Evolutionary conservation across 108 stramenopile species (phyloP), one percentile per base, ranked within the genome.

Genomic region (Mayamaea pseudoterrestris): DNA sequence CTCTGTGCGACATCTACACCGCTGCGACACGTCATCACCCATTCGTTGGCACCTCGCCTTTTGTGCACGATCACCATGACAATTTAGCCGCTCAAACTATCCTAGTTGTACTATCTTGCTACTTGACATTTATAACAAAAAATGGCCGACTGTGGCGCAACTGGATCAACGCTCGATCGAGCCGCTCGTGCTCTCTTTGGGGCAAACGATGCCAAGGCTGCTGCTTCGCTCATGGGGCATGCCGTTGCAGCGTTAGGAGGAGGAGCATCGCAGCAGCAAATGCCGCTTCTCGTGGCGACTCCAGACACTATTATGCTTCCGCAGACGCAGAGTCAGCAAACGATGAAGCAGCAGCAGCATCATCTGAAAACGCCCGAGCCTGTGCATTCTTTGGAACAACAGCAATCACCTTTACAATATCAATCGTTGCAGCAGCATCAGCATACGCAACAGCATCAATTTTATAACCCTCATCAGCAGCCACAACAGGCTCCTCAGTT

Each of bases 101-200:
- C n/a, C n/a, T n/a, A n/a, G n/a, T n/a, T n/a, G n/a, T n/a, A n/a
- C n/a, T n/a, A n/a, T n/a, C n/a, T n/a, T n/a, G n/a, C n/a, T n/a
- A n/a, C n/a, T n/a, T n/a, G n/a, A n/a, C n/a, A n/a, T 34, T 34
- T 3, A 39, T 8, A 14, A 39, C 22, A 7, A 44, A 61, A 34
- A 41, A 89, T 83, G 81, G 77, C 81, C 30, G 81, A 89, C 61
- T 89, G 86, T 48, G 73, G 76, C 44, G 74, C 79, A n/a, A 47
- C 70, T 11, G 86, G 81, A 45, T 71, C 86, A 34, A 73, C 81
- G 21, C 56, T 89, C 21, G 86, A 89, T 61, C 61, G 74, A 32
- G 66, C 60, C 27, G 65, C 53, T 25, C 50, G 57, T 37, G 65
- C 63, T n/a, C 54, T 70, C 28, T 18, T 63, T 44, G 57, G 51